phyloP scores from a whole-genome alignment of 805 yeast genomes.

The Torulaspora franciscae region DNA sequence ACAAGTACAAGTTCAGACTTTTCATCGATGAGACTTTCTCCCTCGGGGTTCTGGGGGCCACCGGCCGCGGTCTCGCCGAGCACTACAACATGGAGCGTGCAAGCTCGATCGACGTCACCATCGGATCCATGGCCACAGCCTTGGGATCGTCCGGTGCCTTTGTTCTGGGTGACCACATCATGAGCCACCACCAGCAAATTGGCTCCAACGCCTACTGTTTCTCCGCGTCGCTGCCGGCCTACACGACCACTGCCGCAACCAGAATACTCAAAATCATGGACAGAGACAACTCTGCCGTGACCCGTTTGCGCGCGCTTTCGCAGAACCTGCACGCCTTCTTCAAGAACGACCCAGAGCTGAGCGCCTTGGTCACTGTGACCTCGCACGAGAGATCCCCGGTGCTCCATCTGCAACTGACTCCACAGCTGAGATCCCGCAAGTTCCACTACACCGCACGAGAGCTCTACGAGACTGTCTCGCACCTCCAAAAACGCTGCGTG shows the following conservation, averaged over 20 bases:
- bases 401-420: conserved; percentile 57
- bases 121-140: conserved; percentile 79
- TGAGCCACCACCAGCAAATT: conserved; percentile 89
- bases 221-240: conserved; percentile 93
- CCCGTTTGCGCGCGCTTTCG: conserved; percentile 40
- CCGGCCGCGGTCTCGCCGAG: conserved; percentile 85
- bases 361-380: conserved; percentile 44
- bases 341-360: conserved; percentile 35
- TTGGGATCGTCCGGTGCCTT: conserved; percentile 89
- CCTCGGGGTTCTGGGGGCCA: conserved; percentile 75
- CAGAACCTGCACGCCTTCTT: conserved; percentile 40
- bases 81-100: conserved; percentile 60
- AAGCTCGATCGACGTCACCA: conserved; percentile 69
- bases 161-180: conserved; percentile 77
- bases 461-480: conserved; percentile 24
- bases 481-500: conserved; percentile 32
- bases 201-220: conserved; percentile 87
- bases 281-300: conserved; percentile 35
- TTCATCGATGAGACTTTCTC: conserved; percentile 85
- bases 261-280: conserved; percentile 49
- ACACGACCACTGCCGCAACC: conserved; percentile 65
- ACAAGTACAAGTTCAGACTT: conserved; percentile 77
- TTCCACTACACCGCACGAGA: conserved; percentile 29
- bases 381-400: conserved; percentile 63
- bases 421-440: conserved; percentile 34